Evolutionary conservation across 768 basidiomycete species (phyloP).

Genomic region (Russula compacta): DNA sequence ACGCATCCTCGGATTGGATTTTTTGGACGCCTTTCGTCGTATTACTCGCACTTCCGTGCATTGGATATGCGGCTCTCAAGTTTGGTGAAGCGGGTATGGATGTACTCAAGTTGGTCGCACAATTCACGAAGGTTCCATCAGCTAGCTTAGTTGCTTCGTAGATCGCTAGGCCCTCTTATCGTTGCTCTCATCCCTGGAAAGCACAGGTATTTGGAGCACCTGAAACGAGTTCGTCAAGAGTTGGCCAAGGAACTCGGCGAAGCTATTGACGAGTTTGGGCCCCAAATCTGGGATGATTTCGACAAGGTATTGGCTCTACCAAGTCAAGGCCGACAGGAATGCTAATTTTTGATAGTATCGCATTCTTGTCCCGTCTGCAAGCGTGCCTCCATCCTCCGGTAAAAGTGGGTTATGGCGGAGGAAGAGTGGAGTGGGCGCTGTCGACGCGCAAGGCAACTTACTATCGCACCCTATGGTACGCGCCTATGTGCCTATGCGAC

Average conservation of each 20-base stretch:
- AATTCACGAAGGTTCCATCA: slow-evolving; percentile 1
- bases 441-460: slow-evolving; percentile 72
- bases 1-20: slow-evolving; percentile 50
- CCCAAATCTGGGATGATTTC: slow-evolving; percentile 79
- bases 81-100: slow-evolving; percentile 98
- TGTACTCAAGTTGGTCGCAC: slow-evolving; percentile 70
- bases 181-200: slow-evolving; percentile 84
- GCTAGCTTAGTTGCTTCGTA: slow-evolving; percentile 25
- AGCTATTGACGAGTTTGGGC: slow-evolving; percentile 81
- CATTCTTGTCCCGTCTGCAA: slow-evolving; percentile 77
- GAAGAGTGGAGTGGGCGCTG: slow-evolving; percentile 66
- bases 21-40: slow-evolving; percentile 71
- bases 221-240: slow-evolving; percentile 62
- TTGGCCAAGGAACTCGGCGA: slow-evolving; percentile 77
- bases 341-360: slow-evolving; percentile 28
- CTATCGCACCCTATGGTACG: slow-evolving; percentile 80
- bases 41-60: slow-evolving; percentile 64
- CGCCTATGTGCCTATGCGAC: slow-evolving; percentile 16
- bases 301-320: slow-evolving; percentile 46
- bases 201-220: slow-evolving; percentile 62
- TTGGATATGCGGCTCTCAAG: slow-evolving; percentile 88
- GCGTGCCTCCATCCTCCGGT: slow-evolving; percentile 68
- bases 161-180: slow-evolving; percentile 85
- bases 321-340: background rate
- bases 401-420: slow-evolving; percentile 68